Evolutionary conservation across 768 basidiomycete genomes (phyloP).

Genomic region (Leccinellum luteum): DNA sequence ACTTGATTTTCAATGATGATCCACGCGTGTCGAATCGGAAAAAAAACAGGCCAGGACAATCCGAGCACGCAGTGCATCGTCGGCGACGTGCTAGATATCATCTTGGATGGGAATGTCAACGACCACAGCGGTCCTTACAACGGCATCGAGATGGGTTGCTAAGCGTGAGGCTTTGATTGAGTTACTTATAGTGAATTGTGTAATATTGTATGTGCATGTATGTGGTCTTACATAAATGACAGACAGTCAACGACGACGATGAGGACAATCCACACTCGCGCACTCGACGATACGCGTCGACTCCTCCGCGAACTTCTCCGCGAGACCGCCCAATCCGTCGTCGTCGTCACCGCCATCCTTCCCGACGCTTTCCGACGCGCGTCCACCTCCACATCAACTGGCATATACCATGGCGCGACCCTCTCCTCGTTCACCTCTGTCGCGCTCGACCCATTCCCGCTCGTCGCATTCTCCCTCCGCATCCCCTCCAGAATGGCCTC

Average conservation of each 20-base stretch:
- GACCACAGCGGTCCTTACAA: constrained; percentile 48
- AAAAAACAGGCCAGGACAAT: constrained; percentile 52
- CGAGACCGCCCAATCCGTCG: constrained; percentile 80
- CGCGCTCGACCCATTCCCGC: constrained; percentile 82
- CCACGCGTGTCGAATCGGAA: neutral
- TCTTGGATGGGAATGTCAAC: constrained; percentile 38
- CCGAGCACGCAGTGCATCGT: constrained; percentile 34
- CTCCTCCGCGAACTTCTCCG: constrained; percentile 60
- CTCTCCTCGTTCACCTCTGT: constrained; percentile 92
- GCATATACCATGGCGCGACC: constrained; percentile 80
- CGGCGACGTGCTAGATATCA: constrained; percentile 37
- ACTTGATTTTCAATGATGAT: neutral
- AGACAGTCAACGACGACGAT: too few species aligned
- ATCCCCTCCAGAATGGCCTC: constrained; percentile 86
- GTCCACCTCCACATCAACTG: neutral
- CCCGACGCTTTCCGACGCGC: constrained; percentile 15
- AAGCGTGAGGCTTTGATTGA: too few species aligned
- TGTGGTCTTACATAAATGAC: too few species aligned
- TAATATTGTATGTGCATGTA: too few species aligned
- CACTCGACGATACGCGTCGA: constrained; percentile 14
- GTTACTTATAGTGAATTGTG: too few species aligned
- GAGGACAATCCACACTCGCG: neutral
- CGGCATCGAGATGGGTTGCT: constrained; percentile 26
- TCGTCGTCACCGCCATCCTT: constrained; percentile 75
- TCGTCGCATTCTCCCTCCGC: constrained; percentile 87